Percentiles rank a stretch among this genome's conserved stretches.
Conservation (phyloP, 2,329 filamentous ascomycete species). For the Penicillium capsulatum region DNA sequence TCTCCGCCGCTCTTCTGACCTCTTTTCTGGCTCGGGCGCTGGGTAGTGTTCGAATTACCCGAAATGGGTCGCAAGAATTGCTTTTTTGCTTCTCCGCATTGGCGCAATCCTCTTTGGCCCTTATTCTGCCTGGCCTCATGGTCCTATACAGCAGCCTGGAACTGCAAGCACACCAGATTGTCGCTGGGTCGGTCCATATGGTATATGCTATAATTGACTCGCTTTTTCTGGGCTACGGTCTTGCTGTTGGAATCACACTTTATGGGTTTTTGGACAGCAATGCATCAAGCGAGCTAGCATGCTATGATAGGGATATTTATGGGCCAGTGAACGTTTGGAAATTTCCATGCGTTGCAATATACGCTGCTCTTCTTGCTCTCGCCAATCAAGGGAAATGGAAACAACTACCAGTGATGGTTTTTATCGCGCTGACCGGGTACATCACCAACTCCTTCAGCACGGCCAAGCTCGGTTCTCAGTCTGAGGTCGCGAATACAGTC, state of each 20-base stretch:
- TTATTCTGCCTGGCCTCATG: conserved; percentile 68
- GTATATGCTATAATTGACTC: conserved; percentile 73
- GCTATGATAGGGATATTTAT: conserved; percentile 51
- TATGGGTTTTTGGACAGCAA: conserved; percentile 58
- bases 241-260: conserved; percentile 62
- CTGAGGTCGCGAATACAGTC: conserved; percentile 72
- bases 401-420: conserved; percentile 72
- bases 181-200: conserved; percentile 70
- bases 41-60: conserved; percentile 56
- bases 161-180: conserved; percentile 64
- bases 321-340: conserved; percentile 44
- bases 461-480: conserved; percentile 63
- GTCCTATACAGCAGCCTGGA: conserved; percentile 62
- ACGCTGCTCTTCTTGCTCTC: conserved; percentile 72
- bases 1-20: conserved; percentile 61
- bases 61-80: conserved; percentile 35
- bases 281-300: conserved; percentile 50
- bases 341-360: conserved; percentile 71
- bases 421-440: conserved; percentile 71
- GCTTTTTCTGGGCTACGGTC: conserved; percentile 67
- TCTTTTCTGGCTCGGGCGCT: conserved; percentile 67
- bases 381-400: conserved; percentile 81
- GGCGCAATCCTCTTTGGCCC: conserved; percentile 67
- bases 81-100: conserved; percentile 70
- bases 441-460: conserved; percentile 73